Percentiles rank a stretch among this genome's conserved stretches.
phyloP scores from a whole-genome alignment of 305 asterid species.

The Andrographis paniculata region DNA sequence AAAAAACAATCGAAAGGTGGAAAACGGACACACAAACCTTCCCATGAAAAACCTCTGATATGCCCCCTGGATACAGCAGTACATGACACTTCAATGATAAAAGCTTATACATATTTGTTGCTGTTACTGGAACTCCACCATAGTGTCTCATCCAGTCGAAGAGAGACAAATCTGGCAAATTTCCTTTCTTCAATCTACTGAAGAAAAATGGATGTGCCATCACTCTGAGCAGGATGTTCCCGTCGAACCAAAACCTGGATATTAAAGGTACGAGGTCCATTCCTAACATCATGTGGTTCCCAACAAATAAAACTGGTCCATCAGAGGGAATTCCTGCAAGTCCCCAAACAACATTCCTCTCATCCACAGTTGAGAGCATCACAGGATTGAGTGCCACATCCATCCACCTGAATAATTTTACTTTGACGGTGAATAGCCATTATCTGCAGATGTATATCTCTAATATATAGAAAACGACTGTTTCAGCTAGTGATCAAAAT shows the following conservation, averaged over 20 bases:
- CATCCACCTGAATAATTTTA: constrained; percentile 34
- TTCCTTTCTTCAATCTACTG: constrained; percentile 36
- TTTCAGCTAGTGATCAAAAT: no score
- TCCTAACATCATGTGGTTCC: constrained; percentile 88
- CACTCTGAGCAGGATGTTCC: constrained; percentile 56
- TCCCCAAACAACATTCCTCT: constrained; percentile 53
- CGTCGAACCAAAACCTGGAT: constrained; percentile 51
- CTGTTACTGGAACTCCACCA: constrained; percentile 96
- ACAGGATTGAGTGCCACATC: constrained; percentile 51
- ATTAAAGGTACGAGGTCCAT: constrained; percentile 54
- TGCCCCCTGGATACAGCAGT: constrained; percentile 82
- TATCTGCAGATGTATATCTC: neutral
- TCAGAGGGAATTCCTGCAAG: constrained; percentile 72
- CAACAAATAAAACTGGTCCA: constrained; percentile 79
- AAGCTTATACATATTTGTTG: constrained; percentile 61
- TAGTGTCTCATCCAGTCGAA: constrained; percentile 41
- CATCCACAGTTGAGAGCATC: constrained; percentile 58
- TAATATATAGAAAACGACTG: no score
- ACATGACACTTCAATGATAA: constrained; percentile 56
- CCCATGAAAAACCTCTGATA: constrained; percentile 85
- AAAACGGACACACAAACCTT: constrained; percentile 32
- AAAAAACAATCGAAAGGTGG: neutral
- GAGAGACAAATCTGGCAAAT: constrained; percentile 39
- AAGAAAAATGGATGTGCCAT: constrained; percentile 73
- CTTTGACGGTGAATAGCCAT: neutral